Evolutionary conservation across 495 filamentous ascomycete genomes (phyloP).

Genomic region (Hamigera avellanea): DNA sequence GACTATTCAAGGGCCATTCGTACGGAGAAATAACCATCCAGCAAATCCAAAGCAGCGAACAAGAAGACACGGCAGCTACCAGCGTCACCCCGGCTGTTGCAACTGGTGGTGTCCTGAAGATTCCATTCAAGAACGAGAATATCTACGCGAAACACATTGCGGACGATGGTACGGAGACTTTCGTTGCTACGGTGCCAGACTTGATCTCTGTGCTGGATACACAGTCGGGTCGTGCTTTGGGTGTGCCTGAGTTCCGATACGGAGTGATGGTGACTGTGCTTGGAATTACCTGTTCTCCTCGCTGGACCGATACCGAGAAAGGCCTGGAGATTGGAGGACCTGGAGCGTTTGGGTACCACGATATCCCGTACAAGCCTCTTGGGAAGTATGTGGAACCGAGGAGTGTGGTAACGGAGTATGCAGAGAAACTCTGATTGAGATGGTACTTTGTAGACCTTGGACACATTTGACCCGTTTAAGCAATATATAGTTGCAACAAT

Average conservation of each 20-base stretch:
- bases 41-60: slow-evolving; percentile 19
- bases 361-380: not conserved
- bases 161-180: slow-evolving; percentile 25
- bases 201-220: slow-evolving; percentile 49
- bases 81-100: not conserved
- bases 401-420: too few species aligned
- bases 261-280: slow-evolving; percentile 46
- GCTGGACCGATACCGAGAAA: slow-evolving; percentile 36
- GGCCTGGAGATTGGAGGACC: slow-evolving; percentile 13
- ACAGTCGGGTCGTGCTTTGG: too few species aligned
- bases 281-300: slow-evolving; percentile 44
- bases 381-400: too few species aligned
- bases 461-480: too few species aligned
- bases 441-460: too few species aligned
- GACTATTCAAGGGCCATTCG: slow-evolving; percentile 33
- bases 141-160: slow-evolving; percentile 36
- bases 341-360: not conserved
- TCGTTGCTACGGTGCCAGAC: slow-evolving; percentile 48
- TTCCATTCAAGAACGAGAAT: slow-evolving; percentile 59
- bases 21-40: slow-evolving; percentile 44
- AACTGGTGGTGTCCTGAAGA: too few species aligned
- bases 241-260: slow-evolving; percentile 50
- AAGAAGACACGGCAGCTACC: slow-evolving; percentile 5
- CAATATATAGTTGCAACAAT: too few species aligned
- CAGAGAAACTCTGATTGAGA: too few species aligned